Base-by-base conservation (phyloP, 768 basidiomycete species). In the Clavulina sp. region DNA sequence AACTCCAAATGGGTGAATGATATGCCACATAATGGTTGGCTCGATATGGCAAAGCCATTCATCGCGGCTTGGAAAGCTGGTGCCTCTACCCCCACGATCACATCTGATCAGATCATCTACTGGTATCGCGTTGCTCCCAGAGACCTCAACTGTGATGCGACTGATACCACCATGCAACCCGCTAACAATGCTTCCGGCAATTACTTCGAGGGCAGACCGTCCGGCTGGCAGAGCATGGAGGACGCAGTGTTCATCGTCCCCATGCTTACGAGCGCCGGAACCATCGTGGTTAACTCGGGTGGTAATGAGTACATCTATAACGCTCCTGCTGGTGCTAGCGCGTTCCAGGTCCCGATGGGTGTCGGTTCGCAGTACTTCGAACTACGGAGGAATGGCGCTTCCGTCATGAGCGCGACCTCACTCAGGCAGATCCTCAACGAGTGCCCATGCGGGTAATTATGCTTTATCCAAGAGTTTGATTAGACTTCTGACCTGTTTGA, bases 11-110 rank as follows among this genome's bases (percentile, higher is more conserved):
- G 61, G 61, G 57, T 60, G 16, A 53, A 59, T 16, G 63, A 59
- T 7, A 55, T 64, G 47, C 61, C 63, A 32, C 64, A 65, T 56
- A 52, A 56, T 4, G 57, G 61, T 38, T 59, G 62, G 58, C 57
- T 64, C 4, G 62, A 63, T 49, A 59, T 64, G 43, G 59, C 61
- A 18, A 48, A 57, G 23, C 62, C 64, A 4, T 65, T 63, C 60
- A 65, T 65, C 52, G 54, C 56, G 18, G 64, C 64, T 2, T 65
- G 62, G 58, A 61, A 63, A 54, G 51, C 59, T 1, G 64, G 63
- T 38, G 7, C 34, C 7, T 7, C 7, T 7, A 38, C 34, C 9
- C 34, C 7, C 19, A 7, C 34, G 19, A 19, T 19, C 19, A 38
- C 34, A 38, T 38, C 34, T 7, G 9, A 38, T 19, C 7, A 38